Conservation (phyloP, 225 moss, liverwort and hornwort genomes). For the Pleurozium schreberi region DNA sequence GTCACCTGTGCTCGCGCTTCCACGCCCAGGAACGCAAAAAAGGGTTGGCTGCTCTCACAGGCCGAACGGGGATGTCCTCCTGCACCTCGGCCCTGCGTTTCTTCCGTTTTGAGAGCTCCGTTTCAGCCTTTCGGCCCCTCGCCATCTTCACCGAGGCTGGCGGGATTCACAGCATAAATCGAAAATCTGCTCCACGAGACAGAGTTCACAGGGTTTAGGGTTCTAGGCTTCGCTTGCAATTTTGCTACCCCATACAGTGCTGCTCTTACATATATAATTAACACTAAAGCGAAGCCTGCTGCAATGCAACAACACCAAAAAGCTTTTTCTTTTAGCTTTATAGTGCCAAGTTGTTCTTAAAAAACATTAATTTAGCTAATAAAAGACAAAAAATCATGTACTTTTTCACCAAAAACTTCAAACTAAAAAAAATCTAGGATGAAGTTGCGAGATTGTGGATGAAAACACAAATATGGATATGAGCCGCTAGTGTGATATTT, state of each 20-base stretch:
- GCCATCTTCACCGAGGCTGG: not conserved
- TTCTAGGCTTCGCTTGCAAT: not conserved
- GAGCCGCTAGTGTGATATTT: no score
- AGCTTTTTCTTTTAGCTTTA: no score
- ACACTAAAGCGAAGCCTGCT: not conserved
- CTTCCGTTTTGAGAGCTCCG: not conserved
- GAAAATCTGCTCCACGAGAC: not conserved
- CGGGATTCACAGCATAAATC: not conserved
- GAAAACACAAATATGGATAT: no score
- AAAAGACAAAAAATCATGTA: no score
- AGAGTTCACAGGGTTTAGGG: not conserved
- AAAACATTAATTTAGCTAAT: no score
- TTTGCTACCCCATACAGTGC: not conserved
- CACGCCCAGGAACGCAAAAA: constrained; percentile 47
- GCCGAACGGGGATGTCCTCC: not conserved
- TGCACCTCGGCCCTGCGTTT: not conserved
- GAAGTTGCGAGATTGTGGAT: no score
- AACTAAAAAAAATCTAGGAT: no score
- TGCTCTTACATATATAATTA: not conserved
- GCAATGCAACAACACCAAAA: not conserved
- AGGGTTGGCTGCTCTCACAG: constrained; percentile 1
- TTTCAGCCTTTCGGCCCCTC: not conserved
- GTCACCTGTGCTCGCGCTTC: constrained; percentile 50
- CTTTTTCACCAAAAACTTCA: no score
- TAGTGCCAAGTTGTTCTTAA: no score